Percentiles rank a stretch among this genome's conserved stretches.
phyloP scores from a whole-genome alignment of 495 filamentous ascomycete genomes.

The Apiosordaria backusii region DNA sequence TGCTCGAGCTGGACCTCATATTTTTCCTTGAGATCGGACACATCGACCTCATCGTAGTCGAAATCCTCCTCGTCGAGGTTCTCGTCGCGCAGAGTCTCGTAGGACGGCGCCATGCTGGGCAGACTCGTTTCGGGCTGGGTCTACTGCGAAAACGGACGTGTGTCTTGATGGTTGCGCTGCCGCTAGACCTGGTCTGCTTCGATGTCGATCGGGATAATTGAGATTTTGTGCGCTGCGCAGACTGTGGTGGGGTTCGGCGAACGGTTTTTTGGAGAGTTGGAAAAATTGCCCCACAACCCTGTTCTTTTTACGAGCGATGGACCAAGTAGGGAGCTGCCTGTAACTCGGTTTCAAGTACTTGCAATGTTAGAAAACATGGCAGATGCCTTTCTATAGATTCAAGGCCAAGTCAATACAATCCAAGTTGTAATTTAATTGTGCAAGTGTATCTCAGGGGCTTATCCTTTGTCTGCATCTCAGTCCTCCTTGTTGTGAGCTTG shows the following conservation, averaged over 20 bases:
- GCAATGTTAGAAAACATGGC: neutral
- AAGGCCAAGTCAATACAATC: neutral
- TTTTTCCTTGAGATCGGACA: conserved; percentile 86
- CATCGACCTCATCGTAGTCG: conserved; percentile 90
- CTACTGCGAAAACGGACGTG: conserved; percentile 13
- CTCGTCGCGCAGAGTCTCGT: conserved; percentile 58
- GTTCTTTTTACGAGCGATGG: too few relatives aligned
- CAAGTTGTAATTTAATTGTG: neutral
- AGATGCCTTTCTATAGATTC: too few relatives aligned
- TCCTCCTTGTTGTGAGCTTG: conserved; percentile 1
- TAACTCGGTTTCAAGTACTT: too few relatives aligned
- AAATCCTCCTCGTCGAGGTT: conserved; percentile 83
- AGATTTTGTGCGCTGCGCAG: conserved; percentile 36
- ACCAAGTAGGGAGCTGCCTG: too few relatives aligned
- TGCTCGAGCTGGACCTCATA: conserved; percentile 94
- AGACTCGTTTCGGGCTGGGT: conserved; percentile 10
- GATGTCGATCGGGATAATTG: conserved; percentile 29
- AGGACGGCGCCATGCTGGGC: conserved; percentile 57
- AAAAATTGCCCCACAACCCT: conserved; percentile 32
- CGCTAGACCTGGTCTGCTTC: conserved; percentile 18
- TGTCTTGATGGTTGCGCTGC: conserved; percentile 18
- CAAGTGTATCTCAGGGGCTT: neutral
- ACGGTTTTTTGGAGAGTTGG: conserved; percentile 18
- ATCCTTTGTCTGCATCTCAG: neutral
- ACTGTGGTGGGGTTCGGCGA: conserved; percentile 34